Evolutionary conservation across 768 basidiomycete genomes (phyloP), one percentile per base, ranked within the genome.

Genomic region (Lactarius psammicola): DNA sequence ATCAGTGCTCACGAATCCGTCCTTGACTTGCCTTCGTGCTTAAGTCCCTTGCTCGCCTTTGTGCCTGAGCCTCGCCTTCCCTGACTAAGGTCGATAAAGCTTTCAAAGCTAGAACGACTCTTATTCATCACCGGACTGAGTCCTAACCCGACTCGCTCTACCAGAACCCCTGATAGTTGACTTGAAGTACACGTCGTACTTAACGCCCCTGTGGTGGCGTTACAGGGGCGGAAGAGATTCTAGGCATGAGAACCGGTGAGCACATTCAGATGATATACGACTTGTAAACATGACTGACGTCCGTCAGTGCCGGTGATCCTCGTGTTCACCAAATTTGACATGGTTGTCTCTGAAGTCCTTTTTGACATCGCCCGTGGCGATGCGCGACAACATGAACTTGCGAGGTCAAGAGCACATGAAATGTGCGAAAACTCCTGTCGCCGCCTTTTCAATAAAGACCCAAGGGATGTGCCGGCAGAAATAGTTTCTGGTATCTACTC

Each of bases 401-500:
- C 34, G 3, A 64, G 10, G 17, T 2, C 17, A 36, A 54, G 8
- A 11, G 63, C 58, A 54, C 54, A 42, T 7, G 3, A 17, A 20
- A 40, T 18, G 10, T 59, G 10, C 11, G 59, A 65, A 36, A 18
- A 60, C 17, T 34, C 54, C 1, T 60, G 53, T n/a, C 53, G 51
- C 33, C 23, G 8, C 15, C 31, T 55, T 8, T 44, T 65, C 10
- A 18, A 26, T 20, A 60, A 28, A 30, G 40, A 28, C 6, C 53
- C 33, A 31, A 30, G 20, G 26, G 53, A 60, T 31, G 9, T 60
- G 28, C 59, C 64, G 30, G 59, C 42, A 31, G 59, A 55, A 11
- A 46, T 60, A 18, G 59, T 60, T 60, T 60, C 59, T 28, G 42
- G 64, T 65, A 36, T 13, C 42, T 60, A 34, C 34, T 34, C 34